Evolutionary conservation across 495 filamentous ascomycete species (phyloP), one percentile per base, ranked within the genome.

Genomic region (Tuber magnatum): DNA sequence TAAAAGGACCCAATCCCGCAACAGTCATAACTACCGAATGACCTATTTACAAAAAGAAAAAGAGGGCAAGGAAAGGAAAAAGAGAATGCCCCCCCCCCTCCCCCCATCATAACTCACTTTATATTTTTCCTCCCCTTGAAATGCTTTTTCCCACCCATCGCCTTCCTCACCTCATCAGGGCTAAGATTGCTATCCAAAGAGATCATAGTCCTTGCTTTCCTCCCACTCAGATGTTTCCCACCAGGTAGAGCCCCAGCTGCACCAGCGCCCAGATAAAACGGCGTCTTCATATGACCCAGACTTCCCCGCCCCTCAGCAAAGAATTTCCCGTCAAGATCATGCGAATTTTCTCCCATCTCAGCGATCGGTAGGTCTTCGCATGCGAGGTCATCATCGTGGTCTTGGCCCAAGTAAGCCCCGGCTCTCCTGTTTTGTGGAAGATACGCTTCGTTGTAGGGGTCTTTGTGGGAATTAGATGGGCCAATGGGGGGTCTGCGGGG

Each of bases 261-360:
- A n/a, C 90, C 90, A 82, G 97, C 94, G 81, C 92, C 90, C 82
- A 92, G 86, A 80, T 92, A 92, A 85, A 97, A 98, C 3, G 93
- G 94, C 86, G 91, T 90, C 22, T 83, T 89, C 65, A 97, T n/a
- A 82, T 92, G 90, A 7, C 88, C 90, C 10, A 87, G 87, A 75
- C 84, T 87, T 24, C 87, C 86, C 41, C 88, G 86, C 1, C 86
- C 87, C 20, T 88, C 86, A 12, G 88, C 90, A 84, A 99, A 99
- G 86, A 97, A 99, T 42, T 87, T 87, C 73, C 89, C 92, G 84
- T 99, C 96, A 12, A 99, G 85, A 68, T 86, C 88, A 68, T 87
- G 86, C 6, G 94, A 93, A 79, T 94, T 95, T 24, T 83, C 76
- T 10, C 94, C 94, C 14, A 85, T 86, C 42, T 84, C 79, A 4